Percentiles rank a stretch among this genome's conserved stretches.
These are phyloP conservation scores for Sclerotinia borealis DNA, from an alignment of 2,329 filamentous ascomycete genomes.

Conservation along the genomic window DNA sequence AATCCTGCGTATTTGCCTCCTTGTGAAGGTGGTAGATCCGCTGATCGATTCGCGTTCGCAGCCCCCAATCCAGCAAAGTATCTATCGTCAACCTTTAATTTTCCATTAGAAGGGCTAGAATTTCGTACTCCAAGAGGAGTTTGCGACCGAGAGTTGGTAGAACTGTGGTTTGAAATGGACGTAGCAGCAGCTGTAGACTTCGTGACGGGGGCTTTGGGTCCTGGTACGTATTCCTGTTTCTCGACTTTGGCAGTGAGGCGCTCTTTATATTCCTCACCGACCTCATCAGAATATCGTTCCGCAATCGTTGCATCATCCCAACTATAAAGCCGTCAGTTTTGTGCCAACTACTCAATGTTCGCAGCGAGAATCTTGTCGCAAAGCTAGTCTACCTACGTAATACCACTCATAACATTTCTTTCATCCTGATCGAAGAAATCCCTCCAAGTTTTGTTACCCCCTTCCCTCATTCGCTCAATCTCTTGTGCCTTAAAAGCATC, in stretches of 20 bases:
- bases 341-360: not conserved
- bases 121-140: conserved; percentile 23
- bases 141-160: conserved; percentile 14
- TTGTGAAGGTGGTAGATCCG: conserved; percentile 73
- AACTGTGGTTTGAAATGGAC: conserved; percentile 9
- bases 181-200: conserved; percentile 2
- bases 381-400: conserved; percentile 33
- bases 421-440: conserved; percentile 75
- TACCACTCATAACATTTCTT: conserved; percentile 58
- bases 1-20: conserved; percentile 92
- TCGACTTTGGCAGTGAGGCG: conserved; percentile 82
- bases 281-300: conserved; percentile 83
- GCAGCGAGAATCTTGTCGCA: not conserved
- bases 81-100: conserved; percentile 68
- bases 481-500: conserved; percentile 93
- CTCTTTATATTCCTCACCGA: conserved; percentile 94
- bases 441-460: conserved; percentile 84
- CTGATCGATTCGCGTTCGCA: conserved; percentile 72
- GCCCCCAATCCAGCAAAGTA: conserved; percentile 84
- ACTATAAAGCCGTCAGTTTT: conserved; percentile 17
- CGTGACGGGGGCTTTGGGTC: conserved; percentile 44
- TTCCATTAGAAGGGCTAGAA: conserved; percentile 34
- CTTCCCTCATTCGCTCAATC: conserved; percentile 87
- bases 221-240: conserved; percentile 75
- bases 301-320: conserved; percentile 84